Percentiles rank a stretch among this genome's conserved stretches.
Evolutionary conservation across 306 rosid genomes (phyloP).

Genomic region (Purshia tridentata): DNA sequence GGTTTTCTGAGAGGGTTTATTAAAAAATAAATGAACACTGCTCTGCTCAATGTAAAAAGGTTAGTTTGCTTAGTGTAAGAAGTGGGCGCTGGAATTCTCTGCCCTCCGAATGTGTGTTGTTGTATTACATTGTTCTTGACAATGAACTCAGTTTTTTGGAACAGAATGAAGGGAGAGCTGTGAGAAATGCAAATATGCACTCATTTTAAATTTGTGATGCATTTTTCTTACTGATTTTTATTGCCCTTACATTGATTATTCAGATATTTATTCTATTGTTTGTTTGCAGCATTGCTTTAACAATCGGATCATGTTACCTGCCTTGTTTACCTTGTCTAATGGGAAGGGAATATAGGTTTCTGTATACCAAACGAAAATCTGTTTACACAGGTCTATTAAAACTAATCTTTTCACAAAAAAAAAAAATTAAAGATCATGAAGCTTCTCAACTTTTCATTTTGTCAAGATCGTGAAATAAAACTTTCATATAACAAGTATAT

Average conservation of each 20-base stretch:
- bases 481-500: no score
- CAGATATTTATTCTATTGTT: background rate
- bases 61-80: slow-evolving; percentile 8
- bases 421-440: no score
- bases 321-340: no score
- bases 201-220: background rate
- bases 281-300: background rate
- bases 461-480: no score
- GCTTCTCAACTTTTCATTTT: no score
- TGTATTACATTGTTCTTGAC: slow-evolving; percentile 7
- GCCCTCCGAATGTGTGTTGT: background rate
- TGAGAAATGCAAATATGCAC: background rate
- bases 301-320: no score
- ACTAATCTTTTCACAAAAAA: no score
- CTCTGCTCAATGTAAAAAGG: slow-evolving; percentile 27
- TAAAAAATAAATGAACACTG: slow-evolving; percentile 35
- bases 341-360: no score
- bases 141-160: slow-evolving; percentile 1
- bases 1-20: slow-evolving; percentile 44
- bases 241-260: background rate
- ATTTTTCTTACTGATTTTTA: background rate
- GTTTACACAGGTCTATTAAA: no score
- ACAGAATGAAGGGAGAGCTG: background rate
- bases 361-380: no score
- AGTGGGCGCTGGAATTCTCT: slow-evolving; percentile 16